These are phyloP conservation scores for Cryphonectria parasitica DNA, from an alignment of 2,329 filamentous ascomycete genomes.

Conservation along the genomic window DNA sequence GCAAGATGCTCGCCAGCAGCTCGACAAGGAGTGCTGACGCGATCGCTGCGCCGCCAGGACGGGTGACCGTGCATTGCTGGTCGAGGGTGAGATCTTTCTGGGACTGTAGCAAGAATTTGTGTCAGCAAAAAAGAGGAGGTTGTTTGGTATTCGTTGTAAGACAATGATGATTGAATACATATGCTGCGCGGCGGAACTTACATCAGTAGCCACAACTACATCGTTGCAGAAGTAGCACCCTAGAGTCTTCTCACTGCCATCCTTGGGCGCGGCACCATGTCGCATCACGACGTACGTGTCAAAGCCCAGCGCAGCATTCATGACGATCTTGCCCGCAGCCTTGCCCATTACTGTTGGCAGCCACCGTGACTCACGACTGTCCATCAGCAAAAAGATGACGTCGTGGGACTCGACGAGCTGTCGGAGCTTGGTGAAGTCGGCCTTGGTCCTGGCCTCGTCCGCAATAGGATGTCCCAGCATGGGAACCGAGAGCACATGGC, in stretches of 20 bases:
- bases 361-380: slow-evolving; percentile 93
- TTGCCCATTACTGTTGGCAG: slow-evolving; percentile 96
- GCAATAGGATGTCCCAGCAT: slow-evolving; percentile 92
- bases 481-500: slow-evolving; percentile 82
- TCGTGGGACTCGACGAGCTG: slow-evolving; percentile 83
- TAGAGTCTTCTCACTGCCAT: slow-evolving; percentile 66
- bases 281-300: slow-evolving; percentile 98
- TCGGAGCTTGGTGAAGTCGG: slow-evolving; percentile 76
- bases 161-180: background rate
- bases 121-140: background rate
- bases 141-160: slow-evolving; percentile 32
- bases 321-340: slow-evolving; percentile 87
- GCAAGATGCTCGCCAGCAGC: slow-evolving; percentile 81
- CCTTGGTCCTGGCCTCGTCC: slow-evolving; percentile 69
- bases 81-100: slow-evolving; percentile 94
- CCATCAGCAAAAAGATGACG: slow-evolving; percentile 94
- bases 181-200: slow-evolving; percentile 55
- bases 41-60: slow-evolving; percentile 88
- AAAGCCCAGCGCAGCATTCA: slow-evolving; percentile 95
- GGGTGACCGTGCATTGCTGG: slow-evolving; percentile 96
- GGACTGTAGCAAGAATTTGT: slow-evolving; percentile 59
- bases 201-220: slow-evolving; percentile 90
- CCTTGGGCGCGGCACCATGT: slow-evolving; percentile 71
- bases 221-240: slow-evolving; percentile 99
- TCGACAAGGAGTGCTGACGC: slow-evolving; percentile 92